Percentiles rank a stretch among this genome's conserved stretches.
These are phyloP conservation scores for Fraxinus sp. DNA, from an alignment of 305 asterid genomes.

Conservation along the genomic window DNA sequence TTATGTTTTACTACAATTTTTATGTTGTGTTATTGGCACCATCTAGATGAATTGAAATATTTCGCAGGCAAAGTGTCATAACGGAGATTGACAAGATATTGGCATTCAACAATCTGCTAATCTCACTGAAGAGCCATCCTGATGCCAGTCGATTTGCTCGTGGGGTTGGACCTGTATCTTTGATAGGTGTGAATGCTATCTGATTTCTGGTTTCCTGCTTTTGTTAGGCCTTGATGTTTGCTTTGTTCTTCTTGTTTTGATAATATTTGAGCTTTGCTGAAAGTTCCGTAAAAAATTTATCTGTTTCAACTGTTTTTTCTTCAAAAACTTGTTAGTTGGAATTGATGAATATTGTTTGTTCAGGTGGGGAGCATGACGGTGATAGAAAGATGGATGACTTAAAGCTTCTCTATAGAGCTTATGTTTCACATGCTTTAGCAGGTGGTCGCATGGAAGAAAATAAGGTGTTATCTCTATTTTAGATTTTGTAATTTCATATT, in stretches of 20 bases:
- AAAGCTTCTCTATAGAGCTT: slow-evolving; percentile 77
- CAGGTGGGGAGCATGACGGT: slow-evolving; percentile 81
- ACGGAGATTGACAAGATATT: slow-evolving; percentile 82
- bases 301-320: slow-evolving; percentile 16
- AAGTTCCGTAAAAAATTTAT: slow-evolving; percentile 5
- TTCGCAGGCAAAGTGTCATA: slow-evolving; percentile 57
- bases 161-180: slow-evolving; percentile 80
- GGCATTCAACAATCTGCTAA: slow-evolving; percentile 65
- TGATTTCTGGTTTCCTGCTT: slow-evolving; percentile 14
- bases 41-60: slow-evolving; percentile 19
- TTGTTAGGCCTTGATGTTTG: not conserved
- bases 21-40: not conserved
- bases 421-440: slow-evolving; percentile 68
- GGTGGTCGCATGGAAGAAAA: slow-evolving; percentile 80
- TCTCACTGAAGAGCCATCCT: slow-evolving; percentile 72
- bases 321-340: slow-evolving; percentile 27
- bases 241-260: slow-evolving; percentile 22
- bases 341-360: slow-evolving; percentile 31
- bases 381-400: slow-evolving; percentile 79
- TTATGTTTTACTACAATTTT: not conserved
- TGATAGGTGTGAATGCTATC: slow-evolving; percentile 53
- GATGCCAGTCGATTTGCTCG: slow-evolving; percentile 78
- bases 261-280: slow-evolving; percentile 7
- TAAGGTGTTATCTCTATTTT: slow-evolving; percentile 51
- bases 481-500: not conserved